Conservation (phyloP, 176 grass and related monocot species). For the Cenchrus purpureus region DNA sequence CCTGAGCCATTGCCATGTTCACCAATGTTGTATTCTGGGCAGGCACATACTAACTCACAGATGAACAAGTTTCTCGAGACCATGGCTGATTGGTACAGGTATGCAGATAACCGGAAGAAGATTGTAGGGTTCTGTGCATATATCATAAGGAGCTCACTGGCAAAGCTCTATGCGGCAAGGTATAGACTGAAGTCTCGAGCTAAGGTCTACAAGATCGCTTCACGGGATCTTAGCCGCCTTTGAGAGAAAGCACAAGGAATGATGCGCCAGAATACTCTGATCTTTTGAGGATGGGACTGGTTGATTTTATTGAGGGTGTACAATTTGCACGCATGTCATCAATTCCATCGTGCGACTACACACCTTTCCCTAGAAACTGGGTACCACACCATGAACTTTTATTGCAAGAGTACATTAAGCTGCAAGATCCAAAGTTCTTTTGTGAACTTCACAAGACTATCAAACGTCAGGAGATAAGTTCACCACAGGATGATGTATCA, state of each 20-base stretch:
- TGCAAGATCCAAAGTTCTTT: conserved; percentile 93
- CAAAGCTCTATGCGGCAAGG: conserved; percentile 88
- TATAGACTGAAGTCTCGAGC: conserved; percentile 96
- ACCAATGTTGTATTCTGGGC: conserved; percentile 87
- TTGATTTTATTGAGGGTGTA: conserved; percentile 92
- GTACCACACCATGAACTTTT: conserved; percentile 82
- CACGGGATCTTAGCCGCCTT: conserved; percentile 80
- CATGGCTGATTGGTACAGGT: conserved; percentile 95
- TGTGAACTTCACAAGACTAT: conserved; percentile 80
- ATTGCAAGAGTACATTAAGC: conserved; percentile 82
- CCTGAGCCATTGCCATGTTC: conserved; percentile 83
- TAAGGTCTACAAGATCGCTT: conserved; percentile 95
- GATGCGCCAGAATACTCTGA: conserved; percentile 93
- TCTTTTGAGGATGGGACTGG: conserved; percentile 91
- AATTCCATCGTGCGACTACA: conserved; percentile 95
- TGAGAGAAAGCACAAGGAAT: conserved; percentile 84
- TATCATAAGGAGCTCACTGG: conserved; percentile 83
- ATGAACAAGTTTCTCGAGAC: conserved; percentile 99
- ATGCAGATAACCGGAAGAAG: conserved; percentile 94
- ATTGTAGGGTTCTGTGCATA: conserved; percentile 94
- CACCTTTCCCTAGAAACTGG: conserved; percentile 86
- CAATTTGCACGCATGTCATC: conserved; percentile 87
- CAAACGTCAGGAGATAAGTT: conserved; percentile 66
- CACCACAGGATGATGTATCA: conserved; percentile 80
- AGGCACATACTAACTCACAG: conserved; percentile 96